Evolutionary conservation across 306 rosid species (phyloP).

Genomic region (Dalbergia cultrata): DNA sequence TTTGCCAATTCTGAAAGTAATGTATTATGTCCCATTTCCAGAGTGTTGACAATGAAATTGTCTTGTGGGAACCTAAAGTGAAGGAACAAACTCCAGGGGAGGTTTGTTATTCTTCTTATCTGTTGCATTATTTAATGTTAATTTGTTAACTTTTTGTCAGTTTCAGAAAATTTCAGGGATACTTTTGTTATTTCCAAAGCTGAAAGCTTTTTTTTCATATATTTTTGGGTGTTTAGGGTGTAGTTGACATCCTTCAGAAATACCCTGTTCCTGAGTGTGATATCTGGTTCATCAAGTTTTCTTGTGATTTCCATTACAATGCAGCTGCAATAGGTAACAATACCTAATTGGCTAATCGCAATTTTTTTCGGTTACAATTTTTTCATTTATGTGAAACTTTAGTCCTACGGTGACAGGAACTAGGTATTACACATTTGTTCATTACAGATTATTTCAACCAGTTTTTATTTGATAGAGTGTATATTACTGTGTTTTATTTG

Average conservation of each 20-base stretch:
- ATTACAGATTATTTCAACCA: neutral
- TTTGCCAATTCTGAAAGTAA: constrained; percentile 33
- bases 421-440: constrained; percentile 20
- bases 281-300: constrained; percentile 98
- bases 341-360: neutral
- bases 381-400: neutral
- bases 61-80: constrained; percentile 95
- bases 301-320: constrained; percentile 86
- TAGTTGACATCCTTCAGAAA: constrained; percentile 90
- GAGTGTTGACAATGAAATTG: constrained; percentile 97
- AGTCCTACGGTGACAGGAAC: neutral
- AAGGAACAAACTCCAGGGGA: constrained; percentile 98
- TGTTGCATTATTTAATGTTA: constrained; percentile 21
- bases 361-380: neutral
- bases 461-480: neutral
- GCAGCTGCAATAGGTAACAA: constrained; percentile 81
- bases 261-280: constrained; percentile 97
- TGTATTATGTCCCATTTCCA: constrained; percentile 46
- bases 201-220: neutral
- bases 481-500: neutral
- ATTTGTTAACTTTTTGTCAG: constrained; percentile 10
- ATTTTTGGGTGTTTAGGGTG: constrained; percentile 64
- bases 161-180: constrained; percentile 7
- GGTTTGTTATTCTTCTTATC: constrained; percentile 67
- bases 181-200: constrained; percentile 13